Percentiles rank a stretch among this genome's conserved stretches.
phyloP scores from a whole-genome alignment of 176 grass and related monocot species.

The Oryza meridionalis region DNA sequence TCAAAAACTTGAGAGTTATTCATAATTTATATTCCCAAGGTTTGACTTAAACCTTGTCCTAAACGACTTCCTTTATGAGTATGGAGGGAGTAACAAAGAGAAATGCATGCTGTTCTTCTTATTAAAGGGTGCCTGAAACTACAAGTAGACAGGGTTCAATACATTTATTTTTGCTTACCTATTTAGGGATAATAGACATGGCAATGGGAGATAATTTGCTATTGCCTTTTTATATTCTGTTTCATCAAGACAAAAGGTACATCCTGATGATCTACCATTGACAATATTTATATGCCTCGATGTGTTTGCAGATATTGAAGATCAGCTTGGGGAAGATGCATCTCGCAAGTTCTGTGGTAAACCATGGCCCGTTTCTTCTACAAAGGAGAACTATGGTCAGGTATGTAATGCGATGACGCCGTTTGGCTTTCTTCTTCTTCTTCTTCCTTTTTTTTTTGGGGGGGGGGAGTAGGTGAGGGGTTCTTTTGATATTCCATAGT shows the following conservation, averaged over 20 bases:
- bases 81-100: too few species aligned
- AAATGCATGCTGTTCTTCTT: neutral
- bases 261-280: neutral
- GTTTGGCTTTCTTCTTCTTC: neutral
- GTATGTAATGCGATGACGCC: neutral
- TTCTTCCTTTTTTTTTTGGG: neutral
- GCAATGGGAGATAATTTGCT: neutral
- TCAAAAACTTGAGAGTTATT: too few species aligned
- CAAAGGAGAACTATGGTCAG: slow-evolving; percentile 28
- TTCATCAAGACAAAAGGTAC: neutral
- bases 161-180: neutral
- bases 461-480: neutral
- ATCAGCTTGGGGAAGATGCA: neutral
- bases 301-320: neutral
- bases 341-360: neutral
- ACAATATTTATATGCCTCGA: neutral
- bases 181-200: neutral
- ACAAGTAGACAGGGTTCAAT: neutral
- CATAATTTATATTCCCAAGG: too few species aligned
- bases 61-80: too few species aligned
- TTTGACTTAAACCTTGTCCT: too few species aligned
- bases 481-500: neutral
- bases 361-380: neutral
- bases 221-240: neutral
- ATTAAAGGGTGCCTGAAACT: neutral